Base-by-base conservation (phyloP, 768 basidiomycete species). In the Cubamyces lactineus region DNA sequence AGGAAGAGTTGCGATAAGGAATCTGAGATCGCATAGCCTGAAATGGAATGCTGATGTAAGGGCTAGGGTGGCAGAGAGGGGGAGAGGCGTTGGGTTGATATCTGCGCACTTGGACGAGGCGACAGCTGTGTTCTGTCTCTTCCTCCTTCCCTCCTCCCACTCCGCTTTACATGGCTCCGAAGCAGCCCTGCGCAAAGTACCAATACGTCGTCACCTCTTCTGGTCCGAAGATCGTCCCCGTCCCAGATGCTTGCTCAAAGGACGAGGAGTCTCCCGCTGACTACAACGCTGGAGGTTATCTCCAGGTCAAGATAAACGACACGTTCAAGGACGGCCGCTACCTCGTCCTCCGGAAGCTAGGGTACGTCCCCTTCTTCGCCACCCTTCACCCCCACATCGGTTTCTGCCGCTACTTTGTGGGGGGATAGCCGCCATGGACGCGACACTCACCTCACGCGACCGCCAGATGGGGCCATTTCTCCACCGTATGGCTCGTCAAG, bases 401-500 rank as follows among this genome's bases (percentile, higher is more conserved):
- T 62, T 63, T 43, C 24, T 45, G 24, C 56, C 53, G 51, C 61
- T 62, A 38, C 52, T 30, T 46, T 26, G 41, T 19, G 47, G 54
- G 63, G 54, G 60, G 49, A 41, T 34, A 17, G 55, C 23, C 30
- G 42, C 51, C 26, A 40, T 53, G 13, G 38, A 26, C 53, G 28
- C 7, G 7, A 11, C 57, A 43, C 66, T 60, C n/a, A 64, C 30
- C 41, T 66, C 64, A 66, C 67, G 63, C 66, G 68, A 68, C 48
- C 34, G 34, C 34, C 56, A 92, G 91, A 59, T 96, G 94, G 94
- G 94, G 94, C 41, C 94, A 96, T 77, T 96, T 96, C 73, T 94
- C 92, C 1, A 96, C 94, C 16, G 94, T 95, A 24, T 95, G 94
- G 94, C 87, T 94, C 38, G 90, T 91, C 19, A 87, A 88, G 70